Conservation (phyloP, 163 green algal genomes). For the Trebouxiophyceae sp. region DNA sequence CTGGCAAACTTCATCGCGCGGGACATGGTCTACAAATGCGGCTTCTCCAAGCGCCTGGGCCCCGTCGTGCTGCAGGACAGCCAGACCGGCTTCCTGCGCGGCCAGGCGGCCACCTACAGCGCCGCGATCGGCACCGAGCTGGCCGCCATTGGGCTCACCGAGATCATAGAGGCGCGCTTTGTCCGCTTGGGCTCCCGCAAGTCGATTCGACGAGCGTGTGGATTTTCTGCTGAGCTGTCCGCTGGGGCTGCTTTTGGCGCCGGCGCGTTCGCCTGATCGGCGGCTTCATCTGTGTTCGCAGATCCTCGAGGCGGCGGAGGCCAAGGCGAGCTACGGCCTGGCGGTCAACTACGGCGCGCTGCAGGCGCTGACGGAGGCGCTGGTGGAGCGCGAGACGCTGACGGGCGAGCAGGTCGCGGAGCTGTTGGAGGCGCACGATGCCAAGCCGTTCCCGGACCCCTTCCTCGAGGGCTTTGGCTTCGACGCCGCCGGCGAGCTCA, state of each 20-base stretch:
- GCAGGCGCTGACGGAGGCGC: constrained; percentile 43
- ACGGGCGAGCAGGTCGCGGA: constrained; percentile 27
- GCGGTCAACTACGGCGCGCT: constrained; percentile 77
- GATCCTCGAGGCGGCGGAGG: constrained; percentile 75
- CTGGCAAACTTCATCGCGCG: constrained; percentile 72
- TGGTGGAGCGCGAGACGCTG: constrained; percentile 43
- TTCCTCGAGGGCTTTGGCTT: constrained; percentile 37
- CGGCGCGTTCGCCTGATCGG: no score
- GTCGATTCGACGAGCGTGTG: not conserved
- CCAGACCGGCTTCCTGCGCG: constrained; percentile 17
- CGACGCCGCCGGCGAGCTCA: constrained; percentile 25
- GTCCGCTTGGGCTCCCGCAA: not conserved
- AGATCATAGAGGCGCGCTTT: constrained; percentile 50
- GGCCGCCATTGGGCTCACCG: constrained; percentile 44
- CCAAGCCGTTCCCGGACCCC: constrained; percentile 20
- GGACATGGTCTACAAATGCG: constrained; percentile 78
- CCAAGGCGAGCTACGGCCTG: constrained; percentile 83
- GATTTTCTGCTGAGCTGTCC: not conserved
- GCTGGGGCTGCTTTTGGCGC: not conserved
- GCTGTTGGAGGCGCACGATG: constrained; percentile 24
- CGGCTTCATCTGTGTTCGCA: no score
- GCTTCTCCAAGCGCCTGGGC: constrained; percentile 39
- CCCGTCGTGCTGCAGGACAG: constrained; percentile 56
- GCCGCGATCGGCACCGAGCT: constrained; percentile 44
- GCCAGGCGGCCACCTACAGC: constrained; percentile 9